Conservation (phyloP, 768 basidiomycete species). For the Imleria badia region DNA sequence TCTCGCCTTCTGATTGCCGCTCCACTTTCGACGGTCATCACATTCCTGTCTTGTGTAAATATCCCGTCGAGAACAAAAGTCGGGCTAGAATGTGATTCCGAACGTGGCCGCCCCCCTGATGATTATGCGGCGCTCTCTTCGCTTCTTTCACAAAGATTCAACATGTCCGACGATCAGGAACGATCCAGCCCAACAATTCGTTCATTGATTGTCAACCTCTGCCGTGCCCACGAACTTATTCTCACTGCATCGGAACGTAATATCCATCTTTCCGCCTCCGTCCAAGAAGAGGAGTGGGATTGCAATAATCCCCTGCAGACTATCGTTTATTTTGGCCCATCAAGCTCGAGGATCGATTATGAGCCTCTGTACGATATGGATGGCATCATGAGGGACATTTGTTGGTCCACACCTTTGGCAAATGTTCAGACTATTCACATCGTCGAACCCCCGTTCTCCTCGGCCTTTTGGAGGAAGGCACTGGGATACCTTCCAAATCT, state of each 20-base stretch:
- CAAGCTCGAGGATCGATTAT: no score
- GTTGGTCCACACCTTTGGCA: background rate
- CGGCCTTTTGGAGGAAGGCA: slow-evolving; percentile 3
- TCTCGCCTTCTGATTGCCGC: slow-evolving; percentile 4
- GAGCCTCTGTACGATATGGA: no score
- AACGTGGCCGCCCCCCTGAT: background rate
- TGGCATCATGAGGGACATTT: background rate
- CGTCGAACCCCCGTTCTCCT: no score
- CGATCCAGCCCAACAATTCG: background rate
- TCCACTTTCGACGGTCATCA: slow-evolving; percentile 5
- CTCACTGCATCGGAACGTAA: no score
- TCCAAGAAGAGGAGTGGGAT: background rate
- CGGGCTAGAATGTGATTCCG: background rate
- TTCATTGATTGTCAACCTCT: background rate
- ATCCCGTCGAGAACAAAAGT: background rate
- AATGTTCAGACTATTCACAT: background rate
- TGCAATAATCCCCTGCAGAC: background rate
- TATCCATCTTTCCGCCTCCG: no score
- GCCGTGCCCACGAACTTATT: no score
- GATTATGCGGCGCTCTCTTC: background rate
- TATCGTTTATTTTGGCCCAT: no score
- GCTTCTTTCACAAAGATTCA: background rate
- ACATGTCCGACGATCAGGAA: background rate
- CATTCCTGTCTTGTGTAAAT: slow-evolving; percentile 4
- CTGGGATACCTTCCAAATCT: background rate